Conservation (phyloP, 306 rosid species). For the Purshia tridentata region DNA sequence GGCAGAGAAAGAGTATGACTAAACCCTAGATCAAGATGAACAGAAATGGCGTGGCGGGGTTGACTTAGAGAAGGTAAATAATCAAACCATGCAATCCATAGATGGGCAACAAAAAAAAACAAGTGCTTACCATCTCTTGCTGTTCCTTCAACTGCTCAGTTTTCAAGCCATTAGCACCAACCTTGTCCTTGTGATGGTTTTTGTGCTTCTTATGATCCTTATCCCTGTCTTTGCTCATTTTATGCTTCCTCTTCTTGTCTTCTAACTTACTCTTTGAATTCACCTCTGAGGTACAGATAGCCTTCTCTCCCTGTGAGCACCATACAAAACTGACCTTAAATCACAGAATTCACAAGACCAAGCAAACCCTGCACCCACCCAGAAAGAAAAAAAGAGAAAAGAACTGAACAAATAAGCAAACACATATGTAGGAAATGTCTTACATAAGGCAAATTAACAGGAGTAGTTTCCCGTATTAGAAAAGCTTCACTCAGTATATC, state of each 20-base stretch:
- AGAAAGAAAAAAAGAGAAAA: neutral
- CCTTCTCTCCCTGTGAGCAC: constrained; percentile 34
- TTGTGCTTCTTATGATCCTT: constrained; percentile 26
- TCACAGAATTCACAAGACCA: constrained; percentile 7
- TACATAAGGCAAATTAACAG: constrained; percentile 29
- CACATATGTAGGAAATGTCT: constrained; percentile 12
- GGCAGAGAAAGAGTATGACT: no score
- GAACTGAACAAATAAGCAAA: neutral
- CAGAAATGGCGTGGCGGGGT: no score
- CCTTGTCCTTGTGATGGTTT: constrained; percentile 7
- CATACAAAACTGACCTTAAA: neutral
- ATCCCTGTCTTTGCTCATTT: constrained; percentile 18
- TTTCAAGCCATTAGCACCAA: neutral
- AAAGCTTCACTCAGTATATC: constrained; percentile 28
- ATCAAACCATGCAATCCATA: constrained; percentile 1
- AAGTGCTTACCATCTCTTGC: constrained; percentile 17
- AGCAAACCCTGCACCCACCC: neutral
- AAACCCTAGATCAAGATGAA: no score
- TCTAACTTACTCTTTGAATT: constrained; percentile 24
- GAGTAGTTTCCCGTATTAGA: constrained; percentile 30
- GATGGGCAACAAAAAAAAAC: constrained; percentile 5
- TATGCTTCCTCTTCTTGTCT: constrained; percentile 26
- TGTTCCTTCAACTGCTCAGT: constrained; percentile 19
- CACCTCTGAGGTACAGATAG: constrained; percentile 13
- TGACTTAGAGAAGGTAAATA: neutral